phyloP scores from a whole-genome alignment of 1,139 yeast species.

The Debaryomycetaceae sp. region DNA sequence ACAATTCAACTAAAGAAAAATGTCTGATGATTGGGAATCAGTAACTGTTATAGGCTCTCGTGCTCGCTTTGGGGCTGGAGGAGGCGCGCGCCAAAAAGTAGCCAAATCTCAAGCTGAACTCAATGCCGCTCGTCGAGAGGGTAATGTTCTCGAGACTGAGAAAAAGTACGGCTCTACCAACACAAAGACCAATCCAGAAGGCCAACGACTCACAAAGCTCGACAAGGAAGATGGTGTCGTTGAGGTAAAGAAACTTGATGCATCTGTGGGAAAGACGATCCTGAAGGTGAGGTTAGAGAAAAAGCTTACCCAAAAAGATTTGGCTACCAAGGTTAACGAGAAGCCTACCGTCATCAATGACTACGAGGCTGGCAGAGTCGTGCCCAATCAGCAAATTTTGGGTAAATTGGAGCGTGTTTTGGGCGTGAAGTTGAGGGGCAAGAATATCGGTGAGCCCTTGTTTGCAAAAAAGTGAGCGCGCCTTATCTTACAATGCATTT shows the following conservation, averaged over 20 bases:
- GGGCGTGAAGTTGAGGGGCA: constrained; percentile 93
- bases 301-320: constrained; percentile 85
- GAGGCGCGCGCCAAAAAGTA: constrained; percentile 78
- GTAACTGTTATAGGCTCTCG: constrained; percentile 82
- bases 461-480: constrained; percentile 55
- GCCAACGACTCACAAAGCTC: constrained; percentile 86
- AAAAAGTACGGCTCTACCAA: constrained; percentile 79
- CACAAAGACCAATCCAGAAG: constrained; percentile 66
- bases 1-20: constrained; percentile 7
- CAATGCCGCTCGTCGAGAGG: constrained; percentile 90
- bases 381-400: constrained; percentile 90
- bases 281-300: constrained; percentile 82
- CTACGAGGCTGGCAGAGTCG: constrained; percentile 94
- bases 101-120: constrained; percentile 70
- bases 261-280: constrained; percentile 79
- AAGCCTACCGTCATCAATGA: constrained; percentile 93
- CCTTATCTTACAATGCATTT: too few species aligned
- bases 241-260: constrained; percentile 81
- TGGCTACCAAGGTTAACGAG: constrained; percentile 91
- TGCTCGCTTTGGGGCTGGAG: constrained; percentile 81
- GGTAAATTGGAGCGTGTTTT: constrained; percentile 89
- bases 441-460: constrained; percentile 87
- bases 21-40: constrained; percentile 72
- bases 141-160: constrained; percentile 82
- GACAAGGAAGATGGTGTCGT: constrained; percentile 93